Base-by-base conservation (phyloP, 495 filamentous ascomycete genomes). In the Pseudotulostoma volvatum region DNA sequence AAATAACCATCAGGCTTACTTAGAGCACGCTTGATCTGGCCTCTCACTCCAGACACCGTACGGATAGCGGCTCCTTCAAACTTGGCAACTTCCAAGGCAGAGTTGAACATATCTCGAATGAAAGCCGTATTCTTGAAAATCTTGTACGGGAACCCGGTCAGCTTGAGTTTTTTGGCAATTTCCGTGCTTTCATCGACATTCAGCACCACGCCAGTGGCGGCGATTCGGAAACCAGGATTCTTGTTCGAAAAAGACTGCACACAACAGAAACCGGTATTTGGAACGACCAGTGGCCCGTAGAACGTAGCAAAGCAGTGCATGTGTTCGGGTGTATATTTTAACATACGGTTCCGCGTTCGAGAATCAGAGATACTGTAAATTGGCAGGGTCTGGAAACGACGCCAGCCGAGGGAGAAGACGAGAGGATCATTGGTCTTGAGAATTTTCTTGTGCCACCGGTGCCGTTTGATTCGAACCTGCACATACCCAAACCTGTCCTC, bases 101-200 rank as follows among this genome's bases (percentile, higher is more conserved):
- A 77, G 49, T 72, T 86, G 67, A 97, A 97, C 90, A 97, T 97
- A 56, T 95, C 84, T 54, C 86, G 88, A 66, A 97, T 90, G 60
- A 97, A 96, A 13, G 90, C 85, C 0, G 90, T 97, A 61, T 97
- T 97, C 54, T 92, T 92, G 73, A 94, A 97, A 58, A 97, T 93
- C 66, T 96, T 97, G 64, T 84, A 87, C 4, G 90, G 84, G 18
- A 73, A 67, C 45, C 86, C 86, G 11, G 84, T 92, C 18, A 97
- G 71, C 55, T 96, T 97, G 49, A 97, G 75, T 67, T 97, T 97
- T 70, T 97, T 97, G 51, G 96, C 92, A 46, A 97, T 95, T 50
- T 95, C 88, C 0, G 82, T 81, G 33, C 77, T 80, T 55, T 94
- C 84, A 52, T 97, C 90, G 8, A 97, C 92, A 48, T 75, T 82